Evolutionary conservation across 169 alveolate species (phyloP), one percentile per base, ranked within the genome.

Genomic region (Eimeria sp.): DNA sequence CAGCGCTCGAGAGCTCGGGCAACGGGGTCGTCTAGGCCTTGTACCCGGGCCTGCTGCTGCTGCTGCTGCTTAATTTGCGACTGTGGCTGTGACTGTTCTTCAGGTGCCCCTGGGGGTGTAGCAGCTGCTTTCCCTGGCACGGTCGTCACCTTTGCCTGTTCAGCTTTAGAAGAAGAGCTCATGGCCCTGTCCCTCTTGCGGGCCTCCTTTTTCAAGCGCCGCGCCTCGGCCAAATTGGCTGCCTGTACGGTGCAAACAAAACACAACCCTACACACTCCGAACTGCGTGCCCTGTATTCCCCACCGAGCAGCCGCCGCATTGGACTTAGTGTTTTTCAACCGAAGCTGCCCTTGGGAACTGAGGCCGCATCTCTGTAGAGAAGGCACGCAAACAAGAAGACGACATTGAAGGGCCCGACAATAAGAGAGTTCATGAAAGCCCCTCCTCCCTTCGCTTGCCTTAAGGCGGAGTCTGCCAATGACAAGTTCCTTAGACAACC

Each of bases 401-500:
- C 54, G n/a, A 37, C 49, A 37, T 4, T 25, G 10, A 18, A 33
- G 54, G n/a, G n/a, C 4, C 49, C 25, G 54, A 71, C 30, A 71
- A 16, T 30, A 10, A 62, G 9, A 16, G 9, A 46, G 6, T 27
- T 27, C 25, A n/a, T 49, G 46, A 43, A n/a, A 11, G 46, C 4
- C 37, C 46, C 87, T 77, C 20, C 23, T 25, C 52, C 52, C 54
- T 82, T 14, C 23, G 80, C 91, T 85, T 62, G 91, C 91, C 91
- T 85, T 56, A 11, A 85, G 76, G 30, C 78, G 64, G 60, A 85
- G 91, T n/a, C 91, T 68, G 58, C 91, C 91, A 58, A 76, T 64
- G 78, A 93, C 93, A 40, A 93, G 56, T 54, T 93, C 89, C 40
- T 93, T 93, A 14, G 89, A 74, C 37, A 93, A 64, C 20, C 77